A percentile compares a stretch with the other conserved stretches of the same genome.
phyloP scores from a whole-genome alignment of 176 grass and related monocot genomes.

The Juncus effusus region DNA sequence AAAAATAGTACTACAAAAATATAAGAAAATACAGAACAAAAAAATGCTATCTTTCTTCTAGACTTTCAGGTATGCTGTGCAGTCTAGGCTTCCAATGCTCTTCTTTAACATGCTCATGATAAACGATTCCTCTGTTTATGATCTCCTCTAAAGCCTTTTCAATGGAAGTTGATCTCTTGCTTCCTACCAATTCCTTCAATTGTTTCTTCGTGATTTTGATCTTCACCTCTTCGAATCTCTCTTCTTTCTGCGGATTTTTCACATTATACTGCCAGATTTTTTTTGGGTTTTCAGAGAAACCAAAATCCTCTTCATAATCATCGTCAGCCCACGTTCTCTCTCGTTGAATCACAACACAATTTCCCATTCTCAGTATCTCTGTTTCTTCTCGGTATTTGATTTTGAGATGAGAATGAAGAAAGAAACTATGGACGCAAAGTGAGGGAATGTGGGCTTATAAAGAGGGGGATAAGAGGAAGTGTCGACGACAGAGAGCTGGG shows the following conservation, averaged over 20 bases:
- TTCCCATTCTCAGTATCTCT: slow-evolving; percentile 7
- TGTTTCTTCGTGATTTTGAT: slow-evolving; percentile 39
- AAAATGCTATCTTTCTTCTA: slow-evolving; percentile 3
- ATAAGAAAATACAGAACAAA: neutral
- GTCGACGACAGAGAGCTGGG: slow-evolving; percentile 7
- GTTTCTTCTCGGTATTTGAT: neutral
- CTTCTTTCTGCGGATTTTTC: neutral
- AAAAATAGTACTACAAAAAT: neutral
- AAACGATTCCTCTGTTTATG: slow-evolving; percentile 4
- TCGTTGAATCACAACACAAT: slow-evolving; percentile 24
- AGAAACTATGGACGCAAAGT: neutral
- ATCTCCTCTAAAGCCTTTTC: slow-evolving; percentile 20
- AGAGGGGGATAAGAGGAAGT: neutral
- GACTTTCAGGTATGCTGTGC: slow-evolving; percentile 3
- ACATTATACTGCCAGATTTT: neutral
- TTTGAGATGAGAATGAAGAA: neutral
- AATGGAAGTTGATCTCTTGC: neutral
- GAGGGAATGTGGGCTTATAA: neutral
- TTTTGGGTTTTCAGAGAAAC: neutral
- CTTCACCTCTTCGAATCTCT: slow-evolving; percentile 30
- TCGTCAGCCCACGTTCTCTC: slow-evolving; percentile 26
- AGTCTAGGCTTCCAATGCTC: slow-evolving; percentile 2
- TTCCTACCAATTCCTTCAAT: slow-evolving; percentile 38
- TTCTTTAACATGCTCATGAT: neutral
- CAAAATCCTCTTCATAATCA: slow-evolving; percentile 5